Evolutionary conservation across 768 basidiomycete species (phyloP).

Genomic region (Amanita molliuscula): DNA sequence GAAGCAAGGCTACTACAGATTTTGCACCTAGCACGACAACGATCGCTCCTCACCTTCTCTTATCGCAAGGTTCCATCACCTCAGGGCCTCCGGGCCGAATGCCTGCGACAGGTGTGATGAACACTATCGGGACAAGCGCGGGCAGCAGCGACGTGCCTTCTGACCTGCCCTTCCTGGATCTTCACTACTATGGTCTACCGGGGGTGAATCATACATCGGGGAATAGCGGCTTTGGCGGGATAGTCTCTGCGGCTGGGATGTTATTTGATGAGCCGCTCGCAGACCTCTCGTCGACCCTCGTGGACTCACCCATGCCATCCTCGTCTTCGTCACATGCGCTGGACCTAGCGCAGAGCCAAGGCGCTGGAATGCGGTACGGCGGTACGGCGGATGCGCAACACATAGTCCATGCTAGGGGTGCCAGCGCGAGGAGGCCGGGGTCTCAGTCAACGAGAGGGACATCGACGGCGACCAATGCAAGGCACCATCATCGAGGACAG

Average conservation of each 20-base stretch:
- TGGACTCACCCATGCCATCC: not conserved
- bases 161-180: slow-evolving; percentile 58
- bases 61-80: not conserved
- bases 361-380: slow-evolving; percentile 8
- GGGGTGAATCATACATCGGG: not conserved
- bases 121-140: slow-evolving; percentile 17
- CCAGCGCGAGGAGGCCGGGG: not conserved
- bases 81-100: not conserved
- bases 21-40: not conserved
- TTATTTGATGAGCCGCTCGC: slow-evolving; percentile 10
- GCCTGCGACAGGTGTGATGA: slow-evolving; percentile 5
- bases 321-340: slow-evolving; percentile 20
- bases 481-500: slow-evolving; percentile 26
- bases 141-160: slow-evolving; percentile 17
- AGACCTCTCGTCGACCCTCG: not conserved
- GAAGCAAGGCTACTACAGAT: not conserved
- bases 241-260: slow-evolving; percentile 10
- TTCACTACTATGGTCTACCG: slow-evolving; percentile 46
- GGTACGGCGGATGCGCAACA: slow-evolving; percentile 3
- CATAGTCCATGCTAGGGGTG: slow-evolving; percentile 1
- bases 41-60: slow-evolving; percentile 3
- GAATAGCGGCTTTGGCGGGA: slow-evolving; percentile 10
- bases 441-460: not conserved
- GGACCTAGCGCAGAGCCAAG: slow-evolving; percentile 21
- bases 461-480: not conserved